Evolutionary conservation across 2,329 filamentous ascomycete species (phyloP).

Genomic region (Ambrosiella beaveri): DNA sequence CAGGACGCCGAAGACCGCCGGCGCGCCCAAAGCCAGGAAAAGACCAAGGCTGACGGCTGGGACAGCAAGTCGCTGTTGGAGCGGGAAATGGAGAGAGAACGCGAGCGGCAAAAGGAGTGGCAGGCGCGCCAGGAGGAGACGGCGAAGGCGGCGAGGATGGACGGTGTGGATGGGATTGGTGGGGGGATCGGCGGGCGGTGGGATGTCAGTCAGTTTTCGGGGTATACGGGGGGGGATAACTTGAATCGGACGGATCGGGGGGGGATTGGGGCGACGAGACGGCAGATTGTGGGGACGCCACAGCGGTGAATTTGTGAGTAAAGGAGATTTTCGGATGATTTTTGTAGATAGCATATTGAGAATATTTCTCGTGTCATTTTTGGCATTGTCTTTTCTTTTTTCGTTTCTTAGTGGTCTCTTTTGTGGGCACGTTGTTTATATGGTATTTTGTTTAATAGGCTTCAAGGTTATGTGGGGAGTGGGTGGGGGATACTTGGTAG

Average conservation of each 20-base stretch:
- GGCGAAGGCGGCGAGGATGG: slow-evolving; percentile 35
- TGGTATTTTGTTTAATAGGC: not conserved
- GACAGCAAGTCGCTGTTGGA: slow-evolving; percentile 56
- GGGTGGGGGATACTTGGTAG: too few species aligned
- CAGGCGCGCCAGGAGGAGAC: slow-evolving; percentile 55
- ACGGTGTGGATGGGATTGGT: slow-evolving; percentile 43
- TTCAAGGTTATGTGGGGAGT: too few species aligned
- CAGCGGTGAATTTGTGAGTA: slow-evolving; percentile 7
- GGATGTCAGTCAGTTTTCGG: slow-evolving; percentile 61
- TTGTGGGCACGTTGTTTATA: not conserved
- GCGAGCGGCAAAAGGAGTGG: slow-evolving; percentile 63
- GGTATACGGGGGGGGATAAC: slow-evolving; percentile 57
- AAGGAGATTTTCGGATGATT: not conserved
- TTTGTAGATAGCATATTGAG: not conserved
- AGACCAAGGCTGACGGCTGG: slow-evolving; percentile 45
- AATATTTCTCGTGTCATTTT: not conserved
- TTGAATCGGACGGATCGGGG: slow-evolving; percentile 46
- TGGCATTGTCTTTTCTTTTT: not conserved
- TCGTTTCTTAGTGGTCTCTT: not conserved
- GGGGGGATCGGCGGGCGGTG: slow-evolving; percentile 52
- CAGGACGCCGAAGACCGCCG: slow-evolving; percentile 45
- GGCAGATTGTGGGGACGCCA: slow-evolving; percentile 62
- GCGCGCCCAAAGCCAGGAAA: slow-evolving; percentile 37
- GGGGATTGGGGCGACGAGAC: slow-evolving; percentile 51
- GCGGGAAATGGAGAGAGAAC: slow-evolving; percentile 65